Percentiles rank a stretch among this genome's conserved stretches.
These are phyloP conservation scores for Fusarium concolor DNA, from an alignment of 2,329 filamentous ascomycete species.

Conservation along the genomic window DNA sequence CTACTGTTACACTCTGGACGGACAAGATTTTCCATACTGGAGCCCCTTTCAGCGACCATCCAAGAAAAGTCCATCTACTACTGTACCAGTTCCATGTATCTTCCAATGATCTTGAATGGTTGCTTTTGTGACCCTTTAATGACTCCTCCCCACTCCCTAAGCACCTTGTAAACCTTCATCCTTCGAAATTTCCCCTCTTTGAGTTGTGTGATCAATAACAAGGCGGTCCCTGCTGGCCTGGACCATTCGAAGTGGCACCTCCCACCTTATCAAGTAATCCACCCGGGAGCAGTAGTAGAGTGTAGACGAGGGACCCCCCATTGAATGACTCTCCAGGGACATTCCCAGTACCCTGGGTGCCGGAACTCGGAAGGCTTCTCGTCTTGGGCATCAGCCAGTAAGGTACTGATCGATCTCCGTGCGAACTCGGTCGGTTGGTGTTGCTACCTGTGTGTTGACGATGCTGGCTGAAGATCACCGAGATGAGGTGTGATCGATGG, in stretches of 20 bases:
- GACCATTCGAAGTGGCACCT: conserved; percentile 17
- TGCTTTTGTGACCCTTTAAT: background rate
- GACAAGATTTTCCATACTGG: background rate
- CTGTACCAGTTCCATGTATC: background rate
- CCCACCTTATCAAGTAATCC: conserved; percentile 5
- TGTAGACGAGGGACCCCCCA: background rate
- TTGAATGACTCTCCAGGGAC: background rate
- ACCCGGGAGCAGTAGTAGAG: conserved; percentile 6
- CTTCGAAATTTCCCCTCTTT: conserved; percentile 3
- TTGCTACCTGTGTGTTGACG: conserved; percentile 1
- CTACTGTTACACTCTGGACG: background rate
- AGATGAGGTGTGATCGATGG: conserved; percentile 27
- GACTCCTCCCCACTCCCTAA: background rate
- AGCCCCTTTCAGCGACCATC: too few relatives aligned
- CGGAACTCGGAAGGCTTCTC: background rate
- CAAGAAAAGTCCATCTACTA: too few relatives aligned
- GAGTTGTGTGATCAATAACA: conserved; percentile 17
- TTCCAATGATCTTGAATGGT: background rate
- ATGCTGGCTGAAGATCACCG: conserved; percentile 30
- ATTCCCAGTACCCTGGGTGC: conserved; percentile 4
- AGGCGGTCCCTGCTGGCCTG: conserved; percentile 21
- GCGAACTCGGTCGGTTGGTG: background rate
- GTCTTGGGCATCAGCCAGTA: background rate
- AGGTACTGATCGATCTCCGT: conserved; percentile 4
- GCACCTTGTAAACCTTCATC: background rate